Percentiles rank a stretch among this genome's conserved stretches.
phyloP scores from a whole-genome alignment of 768 basidiomycete genomes.

The Fistulinella prunicolor region DNA sequence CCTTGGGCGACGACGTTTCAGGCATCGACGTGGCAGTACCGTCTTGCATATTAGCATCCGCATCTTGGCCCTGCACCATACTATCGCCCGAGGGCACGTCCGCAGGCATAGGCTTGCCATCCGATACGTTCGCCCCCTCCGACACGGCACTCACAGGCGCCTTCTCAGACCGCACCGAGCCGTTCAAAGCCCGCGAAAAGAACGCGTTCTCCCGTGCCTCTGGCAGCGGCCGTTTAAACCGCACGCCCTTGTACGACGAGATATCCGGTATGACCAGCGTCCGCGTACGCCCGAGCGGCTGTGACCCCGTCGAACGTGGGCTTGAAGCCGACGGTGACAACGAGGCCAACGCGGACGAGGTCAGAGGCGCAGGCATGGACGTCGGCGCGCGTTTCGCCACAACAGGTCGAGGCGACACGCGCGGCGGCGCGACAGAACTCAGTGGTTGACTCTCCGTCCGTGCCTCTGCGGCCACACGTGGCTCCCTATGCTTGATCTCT shows the following conservation, averaged over 20 bases:
- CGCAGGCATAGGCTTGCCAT: background rate
- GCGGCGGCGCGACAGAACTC: too few species aligned
- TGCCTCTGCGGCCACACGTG: too few species aligned
- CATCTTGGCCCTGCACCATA: background rate
- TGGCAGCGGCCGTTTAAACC: slow-evolving; percentile 17
- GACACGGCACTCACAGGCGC: background rate
- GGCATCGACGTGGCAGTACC: background rate
- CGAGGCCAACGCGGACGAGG: background rate
- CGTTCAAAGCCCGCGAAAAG: slow-evolving; percentile 23
- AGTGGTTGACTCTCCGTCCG: background rate
- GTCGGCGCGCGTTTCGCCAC: too few species aligned
- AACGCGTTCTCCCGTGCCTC: slow-evolving; percentile 18
- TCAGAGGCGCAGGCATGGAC: too few species aligned
- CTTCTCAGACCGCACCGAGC: background rate
- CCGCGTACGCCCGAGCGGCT: background rate
- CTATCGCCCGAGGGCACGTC: background rate
- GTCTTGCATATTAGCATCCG: slow-evolving; percentile 8
- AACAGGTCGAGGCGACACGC: background rate
- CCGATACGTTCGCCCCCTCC: background rate
- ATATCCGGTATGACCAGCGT: slow-evolving; percentile 23
- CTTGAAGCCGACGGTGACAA: background rate
- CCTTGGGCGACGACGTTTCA: background rate
- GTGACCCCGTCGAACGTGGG: slow-evolving; percentile 1
- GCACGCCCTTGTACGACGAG: slow-evolving; percentile 19
- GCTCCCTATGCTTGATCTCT: too few species aligned